phyloP scores from a whole-genome alignment of 2,329 filamentous ascomycete species.

The Fusarium guadeloupense region DNA sequence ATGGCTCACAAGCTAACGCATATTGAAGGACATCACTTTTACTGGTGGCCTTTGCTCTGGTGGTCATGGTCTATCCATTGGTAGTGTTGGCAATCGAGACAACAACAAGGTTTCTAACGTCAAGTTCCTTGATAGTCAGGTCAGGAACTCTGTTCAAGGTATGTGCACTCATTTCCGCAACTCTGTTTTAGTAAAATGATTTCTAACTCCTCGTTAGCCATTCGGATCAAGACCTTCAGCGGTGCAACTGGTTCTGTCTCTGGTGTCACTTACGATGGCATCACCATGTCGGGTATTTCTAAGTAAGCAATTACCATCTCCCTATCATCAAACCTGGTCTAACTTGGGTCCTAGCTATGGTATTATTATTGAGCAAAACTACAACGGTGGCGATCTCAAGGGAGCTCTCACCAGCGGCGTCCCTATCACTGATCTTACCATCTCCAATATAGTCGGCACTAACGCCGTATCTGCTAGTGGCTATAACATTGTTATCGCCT shows the following conservation, averaged over 20 bases:
- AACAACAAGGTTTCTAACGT: conserved; percentile 62
- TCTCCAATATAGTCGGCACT: conserved; percentile 53
- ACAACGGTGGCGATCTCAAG: conserved; percentile 55
- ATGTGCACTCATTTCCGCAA: not conserved
- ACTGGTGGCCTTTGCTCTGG: conserved; percentile 53
- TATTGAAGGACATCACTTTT: conserved; percentile 53
- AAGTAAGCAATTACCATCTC: conserved; percentile 30
- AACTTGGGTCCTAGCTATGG: conserved; percentile 38
- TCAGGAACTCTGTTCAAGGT: conserved; percentile 62
- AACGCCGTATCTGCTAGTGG: conserved; percentile 46
- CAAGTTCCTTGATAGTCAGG: conserved; percentile 56
- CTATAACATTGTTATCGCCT: conserved; percentile 61
- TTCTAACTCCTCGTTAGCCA: conserved; percentile 18
- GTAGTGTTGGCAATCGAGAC: conserved; percentile 54
- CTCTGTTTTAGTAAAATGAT: not conserved
- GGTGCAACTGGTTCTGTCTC: conserved; percentile 55
- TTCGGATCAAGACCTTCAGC: conserved; percentile 57
- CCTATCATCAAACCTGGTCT: not conserved
- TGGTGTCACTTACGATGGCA: conserved; percentile 53
- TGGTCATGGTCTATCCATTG: conserved; percentile 53
- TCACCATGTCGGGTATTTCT: conserved; percentile 52
- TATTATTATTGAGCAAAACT: conserved; percentile 52
- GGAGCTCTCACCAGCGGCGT: conserved; percentile 57
- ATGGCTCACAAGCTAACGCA: not conserved
- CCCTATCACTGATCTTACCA: conserved; percentile 57